phyloP scores from a whole-genome alignment of 2,329 filamentous ascomycete species.

The Aspergillus neotritici region DNA sequence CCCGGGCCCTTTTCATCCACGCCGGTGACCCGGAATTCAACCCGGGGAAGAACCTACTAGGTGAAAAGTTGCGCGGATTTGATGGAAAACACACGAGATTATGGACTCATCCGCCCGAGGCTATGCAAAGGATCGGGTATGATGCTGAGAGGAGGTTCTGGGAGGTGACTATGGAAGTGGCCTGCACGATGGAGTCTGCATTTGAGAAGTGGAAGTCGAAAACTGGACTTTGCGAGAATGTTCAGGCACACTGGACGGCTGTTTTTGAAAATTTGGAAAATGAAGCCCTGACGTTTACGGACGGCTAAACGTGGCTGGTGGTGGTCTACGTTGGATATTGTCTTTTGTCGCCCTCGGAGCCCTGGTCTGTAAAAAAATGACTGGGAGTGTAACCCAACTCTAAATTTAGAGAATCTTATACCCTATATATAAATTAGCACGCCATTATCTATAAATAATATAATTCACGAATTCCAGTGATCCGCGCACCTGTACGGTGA shows the following conservation, averaged over 20 bases:
- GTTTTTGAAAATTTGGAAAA: constrained; percentile 17
- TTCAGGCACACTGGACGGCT: constrained; percentile 12
- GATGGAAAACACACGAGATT: constrained; percentile 16
- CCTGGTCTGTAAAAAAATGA: no score
- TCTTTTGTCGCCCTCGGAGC: background rate
- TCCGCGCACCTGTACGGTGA: no score
- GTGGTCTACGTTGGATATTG: background rate
- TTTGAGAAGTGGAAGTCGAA: constrained; percentile 22
- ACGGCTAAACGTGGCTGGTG: background rate
- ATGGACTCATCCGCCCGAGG: constrained; percentile 23
- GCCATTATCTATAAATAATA: no score
- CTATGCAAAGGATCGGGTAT: constrained; percentile 24
- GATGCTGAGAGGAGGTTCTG: constrained; percentile 29
- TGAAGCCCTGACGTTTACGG: constrained; percentile 9
- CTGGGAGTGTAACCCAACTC: no score
- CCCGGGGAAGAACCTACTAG: constrained; percentile 22
- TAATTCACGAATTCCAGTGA: no score
- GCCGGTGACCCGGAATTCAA: constrained; percentile 28
- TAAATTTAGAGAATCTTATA: no score
- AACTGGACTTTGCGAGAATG: constrained; percentile 11
- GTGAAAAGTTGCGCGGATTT: constrained; percentile 15
- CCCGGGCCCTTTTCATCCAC: constrained; percentile 27
- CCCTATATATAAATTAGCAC: no score
- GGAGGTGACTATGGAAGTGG: constrained; percentile 21
- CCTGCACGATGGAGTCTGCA: constrained; percentile 22